These are phyloP conservation scores for Wallemia mellicola DNA, from an alignment of 1,284 basidiomycete genomes.

Conservation along the genomic window DNA sequence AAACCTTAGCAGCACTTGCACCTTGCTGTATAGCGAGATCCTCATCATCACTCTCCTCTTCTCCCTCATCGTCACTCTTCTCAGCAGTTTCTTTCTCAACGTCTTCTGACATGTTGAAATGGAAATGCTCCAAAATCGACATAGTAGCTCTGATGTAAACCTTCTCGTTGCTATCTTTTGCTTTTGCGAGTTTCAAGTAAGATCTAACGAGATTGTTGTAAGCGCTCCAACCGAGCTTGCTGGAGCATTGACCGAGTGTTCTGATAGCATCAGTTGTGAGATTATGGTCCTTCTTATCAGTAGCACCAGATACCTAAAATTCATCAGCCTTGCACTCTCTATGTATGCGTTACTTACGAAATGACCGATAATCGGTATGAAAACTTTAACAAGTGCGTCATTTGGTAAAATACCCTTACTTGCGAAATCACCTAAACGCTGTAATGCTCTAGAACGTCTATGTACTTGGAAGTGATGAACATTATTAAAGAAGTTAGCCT, in stretches of 20 bases:
- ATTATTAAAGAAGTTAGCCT: constrained; percentile 92
- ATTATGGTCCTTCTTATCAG: constrained; percentile 49
- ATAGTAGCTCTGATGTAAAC: constrained; percentile 66
- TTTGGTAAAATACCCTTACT: constrained; percentile 39
- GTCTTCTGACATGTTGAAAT: constrained; percentile 41
- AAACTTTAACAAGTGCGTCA: constrained; percentile 45
- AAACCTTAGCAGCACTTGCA: constrained; percentile 21
- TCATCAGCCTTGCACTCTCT: neutral
- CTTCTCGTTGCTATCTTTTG: constrained; percentile 43
- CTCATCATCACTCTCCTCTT: constrained; percentile 10
- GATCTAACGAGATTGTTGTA: constrained; percentile 57
- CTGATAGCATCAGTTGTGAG: constrained; percentile 68
- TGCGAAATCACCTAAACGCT: constrained; percentile 51
- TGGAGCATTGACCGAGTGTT: constrained; percentile 42
- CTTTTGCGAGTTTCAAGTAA: constrained; percentile 43
- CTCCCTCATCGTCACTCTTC: constrained; percentile 11
- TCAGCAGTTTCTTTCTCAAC: constrained; percentile 12
- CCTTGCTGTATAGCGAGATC: constrained; percentile 13
- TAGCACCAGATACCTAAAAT: constrained; percentile 25
- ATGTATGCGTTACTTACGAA: constrained; percentile 20
- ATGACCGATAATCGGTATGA: constrained; percentile 60
- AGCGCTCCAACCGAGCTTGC: constrained; percentile 46
- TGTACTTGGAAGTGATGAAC: constrained; percentile 83
- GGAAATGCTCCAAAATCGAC: constrained; percentile 65
- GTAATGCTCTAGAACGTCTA: constrained; percentile 59